A percentile compares a stretch with the other conserved stretches of the same genome.
Conservation (phyloP, 768 basidiomycete genomes). For the Chalciporus pseudorubinellus region DNA sequence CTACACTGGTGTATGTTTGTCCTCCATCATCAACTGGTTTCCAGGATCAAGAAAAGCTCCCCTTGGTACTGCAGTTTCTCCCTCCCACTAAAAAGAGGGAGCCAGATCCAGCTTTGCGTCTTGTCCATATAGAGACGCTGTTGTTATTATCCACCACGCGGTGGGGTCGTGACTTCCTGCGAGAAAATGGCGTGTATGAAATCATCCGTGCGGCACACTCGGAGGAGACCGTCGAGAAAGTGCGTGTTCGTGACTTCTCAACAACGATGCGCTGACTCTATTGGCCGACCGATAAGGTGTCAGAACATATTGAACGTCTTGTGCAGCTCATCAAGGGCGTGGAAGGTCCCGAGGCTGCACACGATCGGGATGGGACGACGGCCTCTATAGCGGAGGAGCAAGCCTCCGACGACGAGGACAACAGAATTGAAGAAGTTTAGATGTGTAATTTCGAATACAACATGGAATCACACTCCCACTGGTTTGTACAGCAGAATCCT, state of each 20-base stretch:
- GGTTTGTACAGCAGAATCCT: conserved; percentile 6
- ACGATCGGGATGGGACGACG: conserved; percentile 35
- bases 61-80: conserved; percentile 81
- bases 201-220: conserved; percentile 78
- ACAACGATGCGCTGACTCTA: not conserved
- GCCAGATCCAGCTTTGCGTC: conserved; percentile 66
- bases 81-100: conserved; percentile 84
- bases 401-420: conserved; percentile 60
- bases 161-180: conserved; percentile 80
- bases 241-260: conserved; percentile 29
- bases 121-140: conserved; percentile 87
- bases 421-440: conserved; percentile 75
- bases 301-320: conserved; percentile 83
- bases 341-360: conserved; percentile 52
- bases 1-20: not conserved
- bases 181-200: conserved; percentile 82
- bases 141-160: conserved; percentile 86
- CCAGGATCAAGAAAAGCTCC: conserved; percentile 87
- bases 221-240: conserved; percentile 76
- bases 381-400: conserved; percentile 19
- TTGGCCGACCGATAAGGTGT: conserved; percentile 48
- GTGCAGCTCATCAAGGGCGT: conserved; percentile 83
- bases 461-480: conserved; percentile 6
- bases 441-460: conserved; percentile 16
- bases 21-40: not conserved